These are phyloP conservation scores for Penicillium atrosanguineum DNA, from an alignment of 495 filamentous ascomycete species.

Conservation along the genomic window DNA sequence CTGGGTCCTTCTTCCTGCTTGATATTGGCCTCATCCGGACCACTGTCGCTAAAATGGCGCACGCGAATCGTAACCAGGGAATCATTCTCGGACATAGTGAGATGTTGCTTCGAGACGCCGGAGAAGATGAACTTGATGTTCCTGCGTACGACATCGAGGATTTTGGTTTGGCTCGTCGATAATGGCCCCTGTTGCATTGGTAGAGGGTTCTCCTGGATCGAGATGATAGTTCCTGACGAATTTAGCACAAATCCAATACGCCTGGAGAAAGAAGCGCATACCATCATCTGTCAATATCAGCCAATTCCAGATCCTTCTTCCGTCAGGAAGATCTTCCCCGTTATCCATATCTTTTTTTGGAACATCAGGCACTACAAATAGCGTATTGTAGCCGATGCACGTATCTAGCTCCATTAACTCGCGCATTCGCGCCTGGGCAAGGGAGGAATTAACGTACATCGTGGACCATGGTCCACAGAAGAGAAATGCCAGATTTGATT, in stretches of 20 bases:
- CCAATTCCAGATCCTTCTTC: conserved; percentile 73
- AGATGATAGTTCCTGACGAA: conserved; percentile 63
- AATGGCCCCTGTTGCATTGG: conserved; percentile 32
- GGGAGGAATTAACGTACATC: conserved; percentile 35
- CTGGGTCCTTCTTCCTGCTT: conserved; percentile 64
- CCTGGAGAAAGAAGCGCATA: conserved; percentile 26
- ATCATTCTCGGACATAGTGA: conserved; percentile 39
- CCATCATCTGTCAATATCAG: conserved; percentile 77
- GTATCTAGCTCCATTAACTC: conserved; percentile 50
- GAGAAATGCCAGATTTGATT: conserved; percentile 66
- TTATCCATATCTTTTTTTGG: conserved; percentile 20
- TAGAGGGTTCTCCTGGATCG: conserved; percentile 71
- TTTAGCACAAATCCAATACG: conserved; percentile 3
- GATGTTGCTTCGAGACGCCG: conserved; percentile 59
- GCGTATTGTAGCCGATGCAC: conserved; percentile 78
- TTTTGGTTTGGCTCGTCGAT: conserved; percentile 31
- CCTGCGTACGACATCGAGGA: conserved; percentile 57
- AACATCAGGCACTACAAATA: conserved; percentile 55
- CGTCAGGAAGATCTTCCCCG: conserved; percentile 55
- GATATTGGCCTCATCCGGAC: conserved; percentile 36
- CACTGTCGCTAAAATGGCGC: conserved; percentile 33
- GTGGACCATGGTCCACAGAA: conserved; percentile 58
- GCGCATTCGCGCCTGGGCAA: background rate
- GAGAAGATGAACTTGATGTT: conserved; percentile 71
- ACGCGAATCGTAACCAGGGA: conserved; percentile 52